These are phyloP conservation scores for Teunomyces aglyptinius DNA, from an alignment of 805 yeast species.

Conservation along the genomic window DNA sequence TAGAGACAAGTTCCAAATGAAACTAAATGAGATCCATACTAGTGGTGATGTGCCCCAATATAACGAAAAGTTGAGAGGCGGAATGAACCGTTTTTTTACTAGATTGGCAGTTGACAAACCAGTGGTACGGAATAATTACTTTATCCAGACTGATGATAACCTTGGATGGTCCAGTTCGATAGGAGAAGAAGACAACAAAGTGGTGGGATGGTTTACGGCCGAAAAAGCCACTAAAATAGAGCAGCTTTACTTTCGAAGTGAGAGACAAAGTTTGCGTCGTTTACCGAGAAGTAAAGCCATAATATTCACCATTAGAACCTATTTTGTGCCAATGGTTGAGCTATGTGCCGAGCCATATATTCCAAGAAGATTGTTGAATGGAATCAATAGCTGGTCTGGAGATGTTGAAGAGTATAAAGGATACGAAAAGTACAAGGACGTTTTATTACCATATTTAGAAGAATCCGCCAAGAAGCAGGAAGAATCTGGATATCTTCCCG, in stretches of 20 bases:
- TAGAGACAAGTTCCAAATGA: slow-evolving; percentile 55
- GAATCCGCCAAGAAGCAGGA: slow-evolving; percentile 50
- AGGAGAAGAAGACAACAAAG: slow-evolving; percentile 50
- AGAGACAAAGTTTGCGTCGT: slow-evolving; percentile 61
- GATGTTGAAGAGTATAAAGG: slow-evolving; percentile 66
- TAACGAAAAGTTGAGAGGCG: slow-evolving; percentile 52
- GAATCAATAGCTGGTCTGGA: slow-evolving; percentile 56
- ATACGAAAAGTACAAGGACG: slow-evolving; percentile 50
- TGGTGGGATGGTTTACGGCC: slow-evolving; percentile 62
- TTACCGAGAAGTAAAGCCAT: slow-evolving; percentile 59
- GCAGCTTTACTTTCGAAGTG: slow-evolving; percentile 57
- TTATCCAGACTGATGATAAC: slow-evolving; percentile 60
- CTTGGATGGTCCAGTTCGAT: slow-evolving; percentile 65
- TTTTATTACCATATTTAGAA: slow-evolving; percentile 53
- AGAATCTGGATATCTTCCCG: slow-evolving; percentile 35
- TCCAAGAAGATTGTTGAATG: slow-evolving; percentile 59
- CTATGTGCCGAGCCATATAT: slow-evolving; percentile 58
- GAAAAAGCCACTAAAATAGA: slow-evolving; percentile 44
- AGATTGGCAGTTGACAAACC: slow-evolving; percentile 58
- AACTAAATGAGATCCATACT: slow-evolving; percentile 58
- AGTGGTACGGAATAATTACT: slow-evolving; percentile 66
- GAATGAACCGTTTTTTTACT: slow-evolving; percentile 66
- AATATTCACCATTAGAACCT: slow-evolving; percentile 62
- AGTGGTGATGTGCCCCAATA: slow-evolving; percentile 69
- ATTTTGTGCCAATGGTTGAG: slow-evolving; percentile 54